phyloP scores from a whole-genome alignment of 2,329 filamentous ascomycete genomes.

The Orbilia oligospora region DNA sequence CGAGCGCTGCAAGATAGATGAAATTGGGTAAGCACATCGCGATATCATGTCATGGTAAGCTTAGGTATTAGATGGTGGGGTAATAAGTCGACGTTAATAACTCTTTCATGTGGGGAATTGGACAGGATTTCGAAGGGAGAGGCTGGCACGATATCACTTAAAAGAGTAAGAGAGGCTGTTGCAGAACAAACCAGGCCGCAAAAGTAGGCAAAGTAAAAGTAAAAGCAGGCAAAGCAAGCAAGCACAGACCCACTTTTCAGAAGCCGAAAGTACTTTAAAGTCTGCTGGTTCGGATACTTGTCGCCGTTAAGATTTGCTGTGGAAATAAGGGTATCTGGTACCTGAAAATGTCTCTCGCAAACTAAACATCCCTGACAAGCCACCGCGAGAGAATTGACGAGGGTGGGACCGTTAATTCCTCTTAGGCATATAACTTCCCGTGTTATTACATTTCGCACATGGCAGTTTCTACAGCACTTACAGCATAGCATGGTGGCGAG shows the following conservation, averaged over 20 bases:
- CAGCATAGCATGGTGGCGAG: constrained; percentile 30
- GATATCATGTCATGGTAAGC: constrained; percentile 57
- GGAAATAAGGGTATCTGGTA: constrained; percentile 57
- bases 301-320: constrained; percentile 46
- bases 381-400: constrained; percentile 20
- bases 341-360: constrained; percentile 60
- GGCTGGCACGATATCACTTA: constrained; percentile 24
- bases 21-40: constrained; percentile 51
- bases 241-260: constrained; percentile 57
- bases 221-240: constrained; percentile 31
- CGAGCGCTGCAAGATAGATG: constrained; percentile 43
- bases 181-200: neutral
- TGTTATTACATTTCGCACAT: constrained; percentile 61
- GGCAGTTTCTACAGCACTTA: constrained; percentile 12
- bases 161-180: constrained; percentile 33
- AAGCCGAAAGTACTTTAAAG: constrained; percentile 22
- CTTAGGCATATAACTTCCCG: constrained; percentile 55
- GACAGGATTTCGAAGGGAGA: constrained; percentile 33
- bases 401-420: constrained; percentile 39
- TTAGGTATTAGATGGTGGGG: constrained; percentile 40
- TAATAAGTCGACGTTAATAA: constrained; percentile 22
- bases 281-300: constrained; percentile 48
- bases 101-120: constrained; percentile 1
- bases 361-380: constrained; percentile 35
- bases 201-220: too few species aligned